phyloP scores from a whole-genome alignment of 306 rosid species.

The Psophocarpus tetragonolobus region DNA sequence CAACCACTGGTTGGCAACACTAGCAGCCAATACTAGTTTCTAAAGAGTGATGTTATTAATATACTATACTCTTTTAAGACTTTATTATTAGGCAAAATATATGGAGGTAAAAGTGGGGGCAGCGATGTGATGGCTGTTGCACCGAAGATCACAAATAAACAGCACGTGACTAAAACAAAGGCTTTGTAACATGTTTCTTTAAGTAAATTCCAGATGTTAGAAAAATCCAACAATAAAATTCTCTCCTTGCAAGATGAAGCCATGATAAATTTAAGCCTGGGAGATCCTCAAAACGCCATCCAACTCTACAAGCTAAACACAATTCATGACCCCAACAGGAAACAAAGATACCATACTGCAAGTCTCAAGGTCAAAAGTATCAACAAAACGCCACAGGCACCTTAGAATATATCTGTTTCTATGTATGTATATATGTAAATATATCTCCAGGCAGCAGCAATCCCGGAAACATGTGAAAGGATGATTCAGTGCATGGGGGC shows the following conservation, averaged over 20 bases:
- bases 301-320: conserved; percentile 66
- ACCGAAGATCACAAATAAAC: neutral
- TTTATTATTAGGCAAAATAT: neutral
- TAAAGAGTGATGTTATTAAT: neutral
- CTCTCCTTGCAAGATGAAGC: conserved; percentile 37
- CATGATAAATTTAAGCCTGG: conserved; percentile 56
- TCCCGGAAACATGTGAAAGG: conserved; percentile 37
- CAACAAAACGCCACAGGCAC: conserved; percentile 53
- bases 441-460: conserved; percentile 54
- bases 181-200: conserved; percentile 34
- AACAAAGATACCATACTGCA: conserved; percentile 44
- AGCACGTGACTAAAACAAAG: conserved; percentile 20
- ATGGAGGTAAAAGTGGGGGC: neutral
- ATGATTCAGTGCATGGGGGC: conserved; percentile 48
- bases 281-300: conserved; percentile 64
- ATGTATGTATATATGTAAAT: conserved; percentile 66
- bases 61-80: neutral
- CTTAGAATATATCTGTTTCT: conserved; percentile 56
- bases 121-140: neutral
- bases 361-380: conserved; percentile 43
- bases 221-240: conserved; percentile 47
- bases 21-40: neutral
- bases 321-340: conserved; percentile 37
- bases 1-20: conserved; percentile 9
- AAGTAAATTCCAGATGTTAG: conserved; percentile 40